Evolutionary conservation across 305 asterid genomes (phyloP).

Genomic region (Coffea humblotiana): DNA sequence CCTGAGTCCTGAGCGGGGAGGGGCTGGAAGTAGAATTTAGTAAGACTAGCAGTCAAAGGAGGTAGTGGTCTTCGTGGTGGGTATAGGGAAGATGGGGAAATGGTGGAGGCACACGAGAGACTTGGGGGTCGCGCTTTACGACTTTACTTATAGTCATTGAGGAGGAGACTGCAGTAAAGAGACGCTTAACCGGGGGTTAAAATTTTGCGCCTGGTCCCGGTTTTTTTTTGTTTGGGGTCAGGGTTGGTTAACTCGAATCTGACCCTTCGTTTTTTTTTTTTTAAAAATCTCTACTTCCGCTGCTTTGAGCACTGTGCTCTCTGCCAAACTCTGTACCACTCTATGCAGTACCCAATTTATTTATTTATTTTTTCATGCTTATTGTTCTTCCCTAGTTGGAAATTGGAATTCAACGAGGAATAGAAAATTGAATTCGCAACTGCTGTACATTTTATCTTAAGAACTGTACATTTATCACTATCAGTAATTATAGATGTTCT

Average conservation of each 20-base stretch:
- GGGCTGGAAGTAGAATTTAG: no score
- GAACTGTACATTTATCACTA: no score
- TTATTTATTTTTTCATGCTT: not conserved
- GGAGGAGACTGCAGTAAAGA: not conserved
- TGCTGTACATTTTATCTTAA: no score
- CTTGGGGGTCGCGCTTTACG: not conserved
- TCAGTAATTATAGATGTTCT: no score
- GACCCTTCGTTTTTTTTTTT: not conserved
- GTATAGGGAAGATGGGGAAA: not conserved
- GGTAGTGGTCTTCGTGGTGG: not conserved
- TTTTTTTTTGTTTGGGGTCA: no score
- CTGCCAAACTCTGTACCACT: not conserved
- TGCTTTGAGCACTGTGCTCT: slow-evolving; percentile 22
- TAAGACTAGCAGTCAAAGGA: slow-evolving; percentile 21
- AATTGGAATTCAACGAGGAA: not conserved
- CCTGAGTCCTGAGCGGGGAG: not conserved
- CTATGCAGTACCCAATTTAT: no score
- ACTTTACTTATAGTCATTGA: not conserved
- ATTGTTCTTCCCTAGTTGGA: not conserved
- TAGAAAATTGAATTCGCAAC: not conserved
- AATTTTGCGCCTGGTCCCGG: slow-evolving; percentile 1
- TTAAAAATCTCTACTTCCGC: not conserved
- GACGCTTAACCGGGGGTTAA: slow-evolving; percentile 11
- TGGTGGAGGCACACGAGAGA: not conserved
- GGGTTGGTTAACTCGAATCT: slow-evolving; percentile 22